Evolutionary conservation across 176 grass and related monocot species (phyloP).

Genomic region (Aegilops bicornis): DNA sequence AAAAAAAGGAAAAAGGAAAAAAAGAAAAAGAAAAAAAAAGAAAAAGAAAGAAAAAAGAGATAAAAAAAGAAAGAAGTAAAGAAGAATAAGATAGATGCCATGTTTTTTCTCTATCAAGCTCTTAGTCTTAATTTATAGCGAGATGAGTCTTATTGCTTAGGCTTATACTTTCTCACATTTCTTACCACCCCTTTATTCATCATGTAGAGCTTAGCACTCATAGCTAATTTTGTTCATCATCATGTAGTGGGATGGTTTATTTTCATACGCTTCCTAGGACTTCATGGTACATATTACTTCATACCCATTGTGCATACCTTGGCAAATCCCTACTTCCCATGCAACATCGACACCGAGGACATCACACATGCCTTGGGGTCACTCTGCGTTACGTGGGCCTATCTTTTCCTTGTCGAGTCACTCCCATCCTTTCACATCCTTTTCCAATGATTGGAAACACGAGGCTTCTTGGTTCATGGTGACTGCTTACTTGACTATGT

Average conservation of each 20-base stretch:
- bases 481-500: neutral
- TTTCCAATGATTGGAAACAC: neutral
- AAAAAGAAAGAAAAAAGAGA: neutral
- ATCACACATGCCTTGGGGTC: neutral
- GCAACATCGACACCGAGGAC: neutral
- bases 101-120: neutral
- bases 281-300: neutral
- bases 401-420: neutral
- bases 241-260: neutral
- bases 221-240: neutral
- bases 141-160: neutral
- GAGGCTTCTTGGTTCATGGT: neutral
- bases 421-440: neutral
- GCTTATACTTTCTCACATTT: neutral
- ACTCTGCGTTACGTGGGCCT: neutral
- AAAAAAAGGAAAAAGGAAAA: neutral
- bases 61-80: neutral
- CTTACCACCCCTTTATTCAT: neutral
- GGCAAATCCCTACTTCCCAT: neutral
- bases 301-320: neutral
- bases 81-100: neutral
- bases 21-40: neutral
- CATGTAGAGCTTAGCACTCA: neutral
- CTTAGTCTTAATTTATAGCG: neutral
- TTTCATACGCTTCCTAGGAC: neutral